Evolutionary conservation across 495 filamentous ascomycete species (phyloP).

Genomic region (Clavariopsis aquatica): DNA sequence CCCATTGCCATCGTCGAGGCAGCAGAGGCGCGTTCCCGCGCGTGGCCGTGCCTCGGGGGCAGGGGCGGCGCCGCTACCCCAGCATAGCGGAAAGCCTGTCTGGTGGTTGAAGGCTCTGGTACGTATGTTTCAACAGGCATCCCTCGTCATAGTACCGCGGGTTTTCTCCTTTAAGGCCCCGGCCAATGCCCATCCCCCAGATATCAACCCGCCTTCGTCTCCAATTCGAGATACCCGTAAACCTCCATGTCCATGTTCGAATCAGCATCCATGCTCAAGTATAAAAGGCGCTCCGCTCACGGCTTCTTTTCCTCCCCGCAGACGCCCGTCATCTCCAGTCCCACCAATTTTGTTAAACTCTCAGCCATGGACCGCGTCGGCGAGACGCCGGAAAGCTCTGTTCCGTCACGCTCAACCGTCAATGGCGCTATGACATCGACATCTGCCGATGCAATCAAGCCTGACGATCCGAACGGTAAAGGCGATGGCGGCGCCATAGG

Average conservation of each 20-base stretch:
- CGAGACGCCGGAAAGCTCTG: background rate
- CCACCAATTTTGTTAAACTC: constrained; percentile 26
- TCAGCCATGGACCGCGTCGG: constrained; percentile 13
- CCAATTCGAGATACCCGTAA: background rate
- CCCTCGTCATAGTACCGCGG: constrained; percentile 16
- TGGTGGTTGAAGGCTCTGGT: background rate
- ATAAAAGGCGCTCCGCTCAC: constrained; percentile 32
- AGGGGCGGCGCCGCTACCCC: constrained; percentile 1
- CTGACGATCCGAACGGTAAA: background rate
- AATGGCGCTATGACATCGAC: constrained; percentile 21
- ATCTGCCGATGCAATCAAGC: background rate
- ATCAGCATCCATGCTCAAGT: constrained; percentile 30
- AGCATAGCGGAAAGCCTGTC: background rate
- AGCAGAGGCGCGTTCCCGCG: background rate
- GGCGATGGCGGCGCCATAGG: constrained; percentile 12
- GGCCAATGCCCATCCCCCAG: constrained; percentile 9
- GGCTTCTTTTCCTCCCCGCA: constrained; percentile 33
- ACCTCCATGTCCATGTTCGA: background rate
- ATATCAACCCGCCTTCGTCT: constrained; percentile 15
- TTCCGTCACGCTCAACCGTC: constrained; percentile 9
- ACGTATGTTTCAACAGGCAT: constrained; percentile 21
- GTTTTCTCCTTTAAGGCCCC: constrained; percentile 3
- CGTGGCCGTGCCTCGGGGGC: background rate
- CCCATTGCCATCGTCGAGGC: constrained; percentile 9
- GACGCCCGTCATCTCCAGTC: constrained; percentile 27